Conservation (phyloP, 768 basidiomycete genomes). For the Rhodocollybia butyracea region DNA sequence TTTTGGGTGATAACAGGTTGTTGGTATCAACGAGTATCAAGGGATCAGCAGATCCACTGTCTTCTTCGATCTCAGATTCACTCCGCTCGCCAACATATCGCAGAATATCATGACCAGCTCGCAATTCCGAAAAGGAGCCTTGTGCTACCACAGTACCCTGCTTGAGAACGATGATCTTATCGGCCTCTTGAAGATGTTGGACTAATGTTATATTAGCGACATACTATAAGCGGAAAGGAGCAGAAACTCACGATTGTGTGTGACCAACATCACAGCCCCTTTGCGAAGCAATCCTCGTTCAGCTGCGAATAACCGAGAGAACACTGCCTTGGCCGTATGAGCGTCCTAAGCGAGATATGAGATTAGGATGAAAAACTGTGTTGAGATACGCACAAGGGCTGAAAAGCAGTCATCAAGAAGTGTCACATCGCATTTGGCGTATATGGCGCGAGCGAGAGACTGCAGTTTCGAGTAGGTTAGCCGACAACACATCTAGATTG, state of each 20-base stretch:
- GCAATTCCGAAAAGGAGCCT: conserved; percentile 3
- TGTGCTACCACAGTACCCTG: conserved; percentile 1
- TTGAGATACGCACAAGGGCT: background rate
- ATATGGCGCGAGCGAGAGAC: conserved; percentile 2
- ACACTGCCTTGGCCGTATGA: conserved; percentile 4
- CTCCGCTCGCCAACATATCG: conserved; percentile 3
- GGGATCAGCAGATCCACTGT: too few relatives aligned
- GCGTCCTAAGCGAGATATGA: background rate
- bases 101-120: background rate
- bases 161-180: conserved; percentile 5
- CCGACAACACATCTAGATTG: background rate
- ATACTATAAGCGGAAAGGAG: too few relatives aligned
- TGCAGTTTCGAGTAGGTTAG: background rate
- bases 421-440: conserved; percentile 1
- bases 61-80: background rate
- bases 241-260: conserved; percentile 3
- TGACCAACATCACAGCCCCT: conserved; percentile 1
- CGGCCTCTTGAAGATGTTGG: background rate
- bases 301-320: conserved; percentile 1
- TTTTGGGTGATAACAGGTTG: too few relatives aligned
- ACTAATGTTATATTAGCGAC: background rate
- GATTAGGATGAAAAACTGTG: background rate
- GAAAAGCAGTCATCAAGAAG: conserved; percentile 5
- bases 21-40: too few relatives aligned
- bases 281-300: background rate